Base-by-base conservation (phyloP, 192 early-diverging fungal genomes). In the Dispira simplex region DNA sequence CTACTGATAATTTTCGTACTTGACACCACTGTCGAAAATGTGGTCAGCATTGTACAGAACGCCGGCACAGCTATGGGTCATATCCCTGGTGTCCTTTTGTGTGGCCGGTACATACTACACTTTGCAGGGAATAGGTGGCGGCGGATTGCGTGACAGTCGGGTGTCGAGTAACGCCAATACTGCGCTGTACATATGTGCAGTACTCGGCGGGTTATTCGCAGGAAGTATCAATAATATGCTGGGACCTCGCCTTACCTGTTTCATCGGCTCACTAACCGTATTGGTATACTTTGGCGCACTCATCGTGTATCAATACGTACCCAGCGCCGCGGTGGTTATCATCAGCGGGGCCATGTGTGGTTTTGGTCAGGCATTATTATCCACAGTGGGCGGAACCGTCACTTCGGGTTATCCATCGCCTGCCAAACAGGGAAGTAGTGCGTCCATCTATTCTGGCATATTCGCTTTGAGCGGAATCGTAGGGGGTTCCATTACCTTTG, bases 131-230 rank as follows among this genome's bases (percentile, higher is more conserved):
- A 58, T 58, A 39, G 56, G 56, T 43, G 56, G 56, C 25, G 26
- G 56, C 21, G 56, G 56, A 11, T 39, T 58, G 11, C 27, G 18
- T 16, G 56, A 58, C 56, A 58, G 56, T 27, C 18, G 11, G 21
- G 56, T 58, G 14, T 58, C 56, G 0, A 58, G 56, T 39, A 58
- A 58, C 27, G 56, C 56, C 56, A 58, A 58, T 27, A 58, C 56
- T 8, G 56, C 56, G 18, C 11, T 58, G 16, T 58, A 58, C 56
- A 39, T 58, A 9, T 58, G 21, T 16, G 56, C 56, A 26, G 56
- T 39, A 26, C 11, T 58, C 2, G 43, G 18, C 27, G 56, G 56
- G 56, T 28, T 58, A 9, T n/a, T 27, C 18, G 56, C 56, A 2
- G 56, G 56, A 2, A 58, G 27, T 18, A n/a, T 58, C 11, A 58